Evolutionary conservation across 2,329 filamentous ascomycete genomes (phyloP).

Genomic region (Herpotrichia juniperi): DNA sequence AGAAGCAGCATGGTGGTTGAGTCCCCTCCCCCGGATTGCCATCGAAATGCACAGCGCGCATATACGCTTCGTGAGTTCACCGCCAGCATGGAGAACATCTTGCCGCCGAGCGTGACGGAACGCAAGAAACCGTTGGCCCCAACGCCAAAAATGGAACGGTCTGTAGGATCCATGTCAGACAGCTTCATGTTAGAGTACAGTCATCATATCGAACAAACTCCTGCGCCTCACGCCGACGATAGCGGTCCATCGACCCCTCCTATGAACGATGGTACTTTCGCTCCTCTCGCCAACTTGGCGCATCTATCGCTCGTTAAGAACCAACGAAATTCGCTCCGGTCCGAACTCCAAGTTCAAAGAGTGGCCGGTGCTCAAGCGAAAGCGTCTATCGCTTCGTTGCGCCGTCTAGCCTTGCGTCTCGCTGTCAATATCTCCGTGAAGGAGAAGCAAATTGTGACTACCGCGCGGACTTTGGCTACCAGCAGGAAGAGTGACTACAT

Average conservation of each 20-base stretch:
- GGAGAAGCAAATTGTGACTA: slow-evolving; percentile 44
- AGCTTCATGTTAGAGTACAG: slow-evolving; percentile 40
- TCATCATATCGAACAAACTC: slow-evolving; percentile 14
- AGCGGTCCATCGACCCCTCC: slow-evolving; percentile 11
- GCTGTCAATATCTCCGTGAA: slow-evolving; percentile 48
- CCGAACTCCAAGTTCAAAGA: slow-evolving; percentile 40
- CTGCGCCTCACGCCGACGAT: slow-evolving; percentile 16
- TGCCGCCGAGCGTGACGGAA: slow-evolving; percentile 31
- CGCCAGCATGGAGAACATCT: slow-evolving; percentile 35
- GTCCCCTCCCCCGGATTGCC: slow-evolving; percentile 17
- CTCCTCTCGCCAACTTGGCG: slow-evolving; percentile 43
- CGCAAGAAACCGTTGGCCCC: slow-evolving; percentile 25
- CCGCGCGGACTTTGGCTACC: slow-evolving; percentile 37
- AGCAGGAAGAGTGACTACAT: slow-evolving; percentile 40
- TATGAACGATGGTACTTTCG: slow-evolving; percentile 28
- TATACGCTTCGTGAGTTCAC: slow-evolving; percentile 8
- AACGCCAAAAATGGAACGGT: slow-evolving; percentile 36
- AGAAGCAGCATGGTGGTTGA: slow-evolving; percentile 25
- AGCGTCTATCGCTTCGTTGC: slow-evolving; percentile 40
- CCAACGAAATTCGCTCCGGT: slow-evolving; percentile 39
- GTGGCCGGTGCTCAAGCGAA: slow-evolving; percentile 41
- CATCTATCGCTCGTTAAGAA: slow-evolving; percentile 43
- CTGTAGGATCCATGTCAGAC: slow-evolving; percentile 40
- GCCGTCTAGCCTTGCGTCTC: slow-evolving; percentile 45
- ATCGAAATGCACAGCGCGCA: slow-evolving; percentile 25